Evolutionary conservation across 2,329 filamentous ascomycete species (phyloP), one percentile per base, ranked within the genome.

Genomic region (Paraphaeosphaeria sporulosa): DNA sequence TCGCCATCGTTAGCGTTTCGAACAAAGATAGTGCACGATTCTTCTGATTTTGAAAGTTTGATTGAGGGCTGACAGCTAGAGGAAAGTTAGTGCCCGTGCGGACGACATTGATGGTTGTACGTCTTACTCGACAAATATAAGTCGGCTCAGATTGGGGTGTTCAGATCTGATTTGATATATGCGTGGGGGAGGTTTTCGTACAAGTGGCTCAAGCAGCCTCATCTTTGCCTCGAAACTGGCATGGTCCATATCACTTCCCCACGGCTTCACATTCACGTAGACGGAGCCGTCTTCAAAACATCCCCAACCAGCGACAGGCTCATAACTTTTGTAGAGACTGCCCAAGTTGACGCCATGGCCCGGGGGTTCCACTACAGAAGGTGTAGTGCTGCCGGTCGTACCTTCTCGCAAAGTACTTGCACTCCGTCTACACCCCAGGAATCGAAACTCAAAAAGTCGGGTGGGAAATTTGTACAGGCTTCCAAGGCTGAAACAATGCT

Each of bases 361-460:
- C 6, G 25, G 25, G 25, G 25, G 25, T 27, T 27, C 25, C 25
- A 27, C 25, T 95, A 56, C 95, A 87, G 75, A 93, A 93, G 23
- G 95, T 98, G 83, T 95, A 99, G 79, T 99, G 94, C 77, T 99
- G 95, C 57, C 95, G 88, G 79, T 99, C 99, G 81, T 95, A 98
- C 67, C 95, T 85, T 43, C 90, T 92, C 38, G 91, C 91, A 80
- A 99, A 99, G 82, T 93, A 98, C 80, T 98, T 98, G 72, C 94
- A 89, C 80, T 99, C 95, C 67, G 93, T 89, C 80, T 99, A 95
- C 61, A 99, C 3, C 6, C 19, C 25, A 21, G 5, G 19, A 40
- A 42, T 4, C 19, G 27, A 19, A 8, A 4, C 38, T 7, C 19
- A 2, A 30, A 4, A 32, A 1, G 12, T 6, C n/a, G 32, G 15